Base-by-base conservation (phyloP, 192 early-diverging fungal genomes). In the Dissophora ornata region DNA sequence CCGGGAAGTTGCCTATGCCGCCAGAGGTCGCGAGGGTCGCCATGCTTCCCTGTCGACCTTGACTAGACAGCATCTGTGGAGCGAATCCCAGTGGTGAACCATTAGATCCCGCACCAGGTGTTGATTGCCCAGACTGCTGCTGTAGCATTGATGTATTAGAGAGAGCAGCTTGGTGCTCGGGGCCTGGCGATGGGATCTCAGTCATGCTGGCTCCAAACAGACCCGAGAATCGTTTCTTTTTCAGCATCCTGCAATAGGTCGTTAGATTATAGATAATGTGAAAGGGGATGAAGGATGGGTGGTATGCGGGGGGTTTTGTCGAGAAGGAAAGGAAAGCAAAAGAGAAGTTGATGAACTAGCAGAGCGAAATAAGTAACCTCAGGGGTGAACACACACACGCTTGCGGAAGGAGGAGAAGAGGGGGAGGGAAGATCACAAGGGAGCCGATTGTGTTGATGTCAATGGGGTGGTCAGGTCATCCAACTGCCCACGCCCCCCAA, bases 141-240 rank as follows among this genome's bases (percentile, higher is more conserved):
- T 55, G 53, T 25, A 22, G 10, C 21, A 34, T 55, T 33, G n/a
- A n/a, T n/a, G n/a, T n/a, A n/a, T n/a, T n/a, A n/a, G 36, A 38
- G n/a, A 45, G 25, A 7, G 33, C 54, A 4, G 12, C 4, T 29
- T 33, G 32, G n/a, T 71, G 71, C 33, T 75, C 71, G 5, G 62
- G 71, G 10, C 62, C 57, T 18, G 71, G 71, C 0, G 71, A 75
- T 12, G 71, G 71, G 22, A 75, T 75, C 18, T 75, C 71, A 1
- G 71, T 67, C 57, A 75, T 65, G 25, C 56, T 38, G 29, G 49
- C 25, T 1, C 71, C 71, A 60, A 75, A 75, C 0, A 75, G 57
- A 8, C 71, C 71, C 0, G 71, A 75, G 57, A 75, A 75, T 16
- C 71, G 33, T 40, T 75, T 75, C 48, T 75, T 75, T 34, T 75